Evolutionary conservation across 495 filamentous ascomycete genomes (phyloP).

Genomic region (Podospora comata): DNA sequence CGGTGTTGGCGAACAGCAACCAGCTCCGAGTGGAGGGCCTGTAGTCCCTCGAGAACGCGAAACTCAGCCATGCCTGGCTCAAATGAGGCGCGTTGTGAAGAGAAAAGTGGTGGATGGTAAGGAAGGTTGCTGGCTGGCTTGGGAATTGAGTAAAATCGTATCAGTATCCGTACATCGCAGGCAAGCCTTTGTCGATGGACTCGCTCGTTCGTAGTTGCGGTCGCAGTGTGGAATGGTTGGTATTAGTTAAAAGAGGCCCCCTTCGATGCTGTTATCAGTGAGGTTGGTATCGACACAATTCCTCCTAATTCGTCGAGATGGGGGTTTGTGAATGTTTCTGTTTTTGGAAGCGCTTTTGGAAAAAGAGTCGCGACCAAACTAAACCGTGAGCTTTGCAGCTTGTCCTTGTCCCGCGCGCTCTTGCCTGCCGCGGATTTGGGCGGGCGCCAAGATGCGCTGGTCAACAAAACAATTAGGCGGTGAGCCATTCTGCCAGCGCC

Average conservation of each 20-base stretch:
- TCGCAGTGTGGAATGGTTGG: not conserved
- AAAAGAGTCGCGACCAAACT: constrained; percentile 13
- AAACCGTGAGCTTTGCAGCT: constrained; percentile 19
- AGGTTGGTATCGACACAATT: not conserved
- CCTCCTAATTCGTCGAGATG: constrained; percentile 6
- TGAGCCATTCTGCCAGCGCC: constrained; percentile 30
- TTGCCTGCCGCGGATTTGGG: constrained; percentile 15
- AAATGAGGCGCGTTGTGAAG: constrained; percentile 20
- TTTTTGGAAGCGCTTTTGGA: not conserved
- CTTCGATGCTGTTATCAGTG: not conserved
- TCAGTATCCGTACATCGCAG: constrained; percentile 20
- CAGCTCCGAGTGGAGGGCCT: constrained; percentile 76
- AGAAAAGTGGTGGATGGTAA: not conserved
- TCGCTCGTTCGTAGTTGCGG: not conserved
- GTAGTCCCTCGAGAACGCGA: constrained; percentile 63
- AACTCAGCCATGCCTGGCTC: constrained; percentile 59
- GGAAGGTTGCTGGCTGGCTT: not conserved
- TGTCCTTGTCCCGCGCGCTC: constrained; percentile 31
- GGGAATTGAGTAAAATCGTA: not conserved
- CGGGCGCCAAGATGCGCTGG: constrained; percentile 26
- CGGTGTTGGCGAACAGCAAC: constrained; percentile 60
- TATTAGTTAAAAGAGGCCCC: not conserved
- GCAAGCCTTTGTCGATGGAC: constrained; percentile 19
- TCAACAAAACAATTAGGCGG: constrained; percentile 37
- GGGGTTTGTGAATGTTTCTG: not conserved